These are phyloP conservation scores for Metarhizium anisopliae DNA, from an alignment of 2,329 filamentous ascomycete genomes.

Conservation along the genomic window DNA sequence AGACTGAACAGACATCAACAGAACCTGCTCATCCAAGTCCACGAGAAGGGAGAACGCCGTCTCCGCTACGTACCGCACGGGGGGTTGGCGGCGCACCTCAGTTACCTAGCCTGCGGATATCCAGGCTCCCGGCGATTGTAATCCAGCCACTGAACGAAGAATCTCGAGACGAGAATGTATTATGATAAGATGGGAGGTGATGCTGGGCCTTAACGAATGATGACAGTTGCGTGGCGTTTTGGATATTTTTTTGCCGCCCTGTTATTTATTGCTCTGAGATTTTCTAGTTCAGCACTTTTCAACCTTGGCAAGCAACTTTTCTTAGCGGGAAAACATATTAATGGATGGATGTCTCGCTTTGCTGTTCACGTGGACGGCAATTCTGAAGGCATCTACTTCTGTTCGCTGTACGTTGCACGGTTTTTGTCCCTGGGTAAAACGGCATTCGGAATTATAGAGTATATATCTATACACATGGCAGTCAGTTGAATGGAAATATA, in stretches of 20 bases:
- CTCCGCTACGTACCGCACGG: slow-evolving; percentile 11
- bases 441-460: no score
- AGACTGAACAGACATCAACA: slow-evolving; percentile 15
- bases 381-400: no score
- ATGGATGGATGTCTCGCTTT: no score
- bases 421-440: no score
- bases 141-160: slow-evolving; percentile 9
- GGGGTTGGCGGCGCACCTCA: slow-evolving; percentile 34
- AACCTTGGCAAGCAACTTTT: background rate
- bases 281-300: background rate
- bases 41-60: background rate
- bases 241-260: background rate
- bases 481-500: no score
- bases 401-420: no score
- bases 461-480: no score
- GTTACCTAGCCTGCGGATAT: slow-evolving; percentile 43
- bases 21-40: slow-evolving; percentile 8
- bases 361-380: no score
- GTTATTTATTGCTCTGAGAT: background rate
- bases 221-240: background rate
- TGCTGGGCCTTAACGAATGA: background rate
- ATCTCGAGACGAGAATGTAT: background rate
- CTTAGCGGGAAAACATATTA: background rate
- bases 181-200: background rate
- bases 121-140: slow-evolving; percentile 42